phyloP scores from a whole-genome alignment of 805 yeast species.

The Yamadazyma sp. region DNA sequence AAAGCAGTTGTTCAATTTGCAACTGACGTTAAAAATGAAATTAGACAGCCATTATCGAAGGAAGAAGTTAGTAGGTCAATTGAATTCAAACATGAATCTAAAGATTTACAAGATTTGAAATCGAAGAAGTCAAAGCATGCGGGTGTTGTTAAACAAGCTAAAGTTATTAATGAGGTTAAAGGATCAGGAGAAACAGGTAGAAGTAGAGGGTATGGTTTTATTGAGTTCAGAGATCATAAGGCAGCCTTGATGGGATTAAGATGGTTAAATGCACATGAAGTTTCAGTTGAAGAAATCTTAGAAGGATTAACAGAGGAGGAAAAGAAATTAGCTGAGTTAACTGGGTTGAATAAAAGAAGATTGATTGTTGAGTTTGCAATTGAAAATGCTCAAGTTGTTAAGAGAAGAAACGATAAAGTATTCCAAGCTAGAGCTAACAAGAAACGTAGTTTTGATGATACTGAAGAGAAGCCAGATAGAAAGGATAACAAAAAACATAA shows the following conservation, averaged over 20 bases:
- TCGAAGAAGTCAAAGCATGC: slow-evolving; percentile 65
- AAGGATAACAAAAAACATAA: slow-evolving; percentile 16
- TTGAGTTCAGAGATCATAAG: slow-evolving; percentile 90
- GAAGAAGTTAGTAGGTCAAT: slow-evolving; percentile 85
- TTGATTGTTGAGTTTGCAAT: slow-evolving; percentile 93
- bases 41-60: slow-evolving; percentile 81
- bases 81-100: slow-evolving; percentile 52
- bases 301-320: slow-evolving; percentile 74
- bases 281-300: slow-evolving; percentile 62
- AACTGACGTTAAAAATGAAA: slow-evolving; percentile 70
- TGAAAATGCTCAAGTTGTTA: slow-evolving; percentile 91
- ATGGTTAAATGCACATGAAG: slow-evolving; percentile 94
- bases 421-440: slow-evolving; percentile 16
- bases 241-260: slow-evolving; percentile 93
- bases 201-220: slow-evolving; percentile 94
- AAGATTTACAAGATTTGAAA: slow-evolving; percentile 28
- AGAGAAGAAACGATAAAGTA: slow-evolving; percentile 77
- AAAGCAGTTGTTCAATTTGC: slow-evolving; percentile 95
- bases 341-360: slow-evolving; percentile 61
- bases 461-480: slow-evolving; percentile 18
- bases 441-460: slow-evolving; percentile 25
- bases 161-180: slow-evolving; percentile 88
- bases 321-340: slow-evolving; percentile 50
- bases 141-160: slow-evolving; percentile 93
- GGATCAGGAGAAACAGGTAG: slow-evolving; percentile 85